Evolutionary conservation across 2,329 filamentous ascomycete genomes (phyloP).

Genomic region (Penicillium concentricum): DNA sequence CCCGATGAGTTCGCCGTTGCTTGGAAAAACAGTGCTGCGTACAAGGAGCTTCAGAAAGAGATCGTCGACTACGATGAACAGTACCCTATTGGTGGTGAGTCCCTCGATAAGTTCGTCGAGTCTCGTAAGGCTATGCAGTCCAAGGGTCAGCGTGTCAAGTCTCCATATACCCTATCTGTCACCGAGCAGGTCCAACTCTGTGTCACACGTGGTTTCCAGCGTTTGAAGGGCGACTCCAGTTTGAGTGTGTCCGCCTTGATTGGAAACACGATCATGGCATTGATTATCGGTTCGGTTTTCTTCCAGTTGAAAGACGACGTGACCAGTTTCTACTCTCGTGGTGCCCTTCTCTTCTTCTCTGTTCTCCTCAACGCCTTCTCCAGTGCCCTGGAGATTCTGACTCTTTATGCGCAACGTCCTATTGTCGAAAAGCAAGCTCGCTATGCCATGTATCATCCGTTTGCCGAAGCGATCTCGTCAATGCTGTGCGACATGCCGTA

Average conservation of each 20-base stretch:
- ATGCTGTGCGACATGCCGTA: slow-evolving; percentile 60
- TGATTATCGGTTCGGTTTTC: slow-evolving; percentile 79
- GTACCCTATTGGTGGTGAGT: slow-evolving; percentile 45
- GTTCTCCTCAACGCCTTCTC: slow-evolving; percentile 83
- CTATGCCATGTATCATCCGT: slow-evolving; percentile 29
- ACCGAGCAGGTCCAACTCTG: slow-evolving; percentile 74
- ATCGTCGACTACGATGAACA: slow-evolving; percentile 46
- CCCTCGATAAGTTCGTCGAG: slow-evolving; percentile 41
- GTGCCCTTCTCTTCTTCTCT: slow-evolving; percentile 81
- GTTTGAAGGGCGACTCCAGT: slow-evolving; percentile 73
- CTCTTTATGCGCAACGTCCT: slow-evolving; percentile 22
- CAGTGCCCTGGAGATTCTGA: slow-evolving; percentile 63
- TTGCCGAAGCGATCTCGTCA: slow-evolving; percentile 14
- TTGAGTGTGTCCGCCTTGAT: slow-evolving; percentile 65
- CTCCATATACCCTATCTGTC: slow-evolving; percentile 80
- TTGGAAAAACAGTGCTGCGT: slow-evolving; percentile 57
- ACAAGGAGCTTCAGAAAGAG: slow-evolving; percentile 41
- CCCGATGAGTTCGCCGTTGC: slow-evolving; percentile 64
- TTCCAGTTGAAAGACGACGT: slow-evolving; percentile 69
- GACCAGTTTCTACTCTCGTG: slow-evolving; percentile 73
- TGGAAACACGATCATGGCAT: slow-evolving; percentile 71
- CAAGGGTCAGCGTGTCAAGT: slow-evolving; percentile 58
- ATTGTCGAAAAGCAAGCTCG: slow-evolving; percentile 27
- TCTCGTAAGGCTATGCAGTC: slow-evolving; percentile 46
- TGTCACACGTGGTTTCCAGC: slow-evolving; percentile 74